Evolutionary conservation across 495 filamentous ascomycete species (phyloP).

Genomic region (Penicillium canariense): DNA sequence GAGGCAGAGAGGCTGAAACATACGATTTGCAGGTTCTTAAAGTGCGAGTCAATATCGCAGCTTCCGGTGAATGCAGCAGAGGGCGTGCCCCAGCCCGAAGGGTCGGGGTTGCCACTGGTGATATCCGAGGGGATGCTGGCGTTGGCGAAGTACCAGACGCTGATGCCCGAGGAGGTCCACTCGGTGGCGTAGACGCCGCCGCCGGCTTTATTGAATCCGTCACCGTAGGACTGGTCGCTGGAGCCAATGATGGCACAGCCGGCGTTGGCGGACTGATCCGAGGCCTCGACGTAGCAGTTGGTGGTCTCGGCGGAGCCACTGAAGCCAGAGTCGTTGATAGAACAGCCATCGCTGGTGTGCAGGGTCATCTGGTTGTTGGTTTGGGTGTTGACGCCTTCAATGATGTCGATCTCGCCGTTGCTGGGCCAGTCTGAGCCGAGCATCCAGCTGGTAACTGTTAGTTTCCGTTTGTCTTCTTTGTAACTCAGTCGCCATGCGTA

Average conservation of each 20-base stretch:
- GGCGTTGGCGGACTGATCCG: conserved; percentile 44
- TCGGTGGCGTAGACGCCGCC: conserved; percentile 66
- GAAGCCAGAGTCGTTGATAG: conserved; percentile 49
- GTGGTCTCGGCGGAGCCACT: conserved; percentile 32
- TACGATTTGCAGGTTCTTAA: conserved; percentile 62
- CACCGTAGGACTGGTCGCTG: conserved; percentile 47
- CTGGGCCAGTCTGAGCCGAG: conserved; percentile 61
- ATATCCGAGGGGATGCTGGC: conserved; percentile 53
- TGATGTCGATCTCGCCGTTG: conserved; percentile 72
- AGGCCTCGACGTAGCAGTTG: conserved; percentile 55
- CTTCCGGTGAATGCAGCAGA: conserved; percentile 55
- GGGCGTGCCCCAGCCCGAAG: conserved; percentile 57
- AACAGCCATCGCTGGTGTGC: conserved; percentile 61
- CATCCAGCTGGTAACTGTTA: conserved; percentile 41
- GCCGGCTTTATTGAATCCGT: conserved; percentile 53
- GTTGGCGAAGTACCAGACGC: conserved; percentile 59
- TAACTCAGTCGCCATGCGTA: background rate
- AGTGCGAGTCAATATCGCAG: conserved; percentile 61
- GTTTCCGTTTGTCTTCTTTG: background rate
- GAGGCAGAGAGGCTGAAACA: background rate
- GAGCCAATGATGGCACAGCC: conserved; percentile 51
- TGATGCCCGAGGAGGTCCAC: conserved; percentile 58
- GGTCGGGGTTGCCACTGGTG: conserved; percentile 48
- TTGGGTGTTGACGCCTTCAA: conserved; percentile 64
- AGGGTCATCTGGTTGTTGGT: conserved; percentile 61